Conservation (phyloP, 192 early-diverging fungal species). For the Thoreauomyces humboldtii region DNA sequence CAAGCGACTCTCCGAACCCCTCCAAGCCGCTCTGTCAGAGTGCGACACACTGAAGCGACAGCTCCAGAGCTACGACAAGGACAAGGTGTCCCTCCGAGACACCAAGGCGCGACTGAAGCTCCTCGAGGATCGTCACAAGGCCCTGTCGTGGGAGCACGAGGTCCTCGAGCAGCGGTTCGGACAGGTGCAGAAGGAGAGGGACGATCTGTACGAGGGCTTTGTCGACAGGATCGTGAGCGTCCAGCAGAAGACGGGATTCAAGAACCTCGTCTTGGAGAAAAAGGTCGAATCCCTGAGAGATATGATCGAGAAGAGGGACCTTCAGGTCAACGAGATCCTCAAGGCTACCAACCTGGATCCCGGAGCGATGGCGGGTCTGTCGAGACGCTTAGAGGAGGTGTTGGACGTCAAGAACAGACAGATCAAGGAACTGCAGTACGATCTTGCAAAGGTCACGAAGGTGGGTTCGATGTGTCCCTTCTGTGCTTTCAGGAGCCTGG, state of each 20-base stretch:
- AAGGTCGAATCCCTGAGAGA: conserved; percentile 55
- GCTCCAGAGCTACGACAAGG: conserved; percentile 61
- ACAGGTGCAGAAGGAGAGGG: conserved; percentile 61
- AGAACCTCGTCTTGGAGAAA: conserved; percentile 65
- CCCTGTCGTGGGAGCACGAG: conserved; percentile 62
- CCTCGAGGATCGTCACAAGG: conserved; percentile 61
- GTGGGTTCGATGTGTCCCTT: conserved; percentile 15
- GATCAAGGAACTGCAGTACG: conserved; percentile 65
- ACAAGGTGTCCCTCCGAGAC: conserved; percentile 60
- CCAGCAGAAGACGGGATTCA: conserved; percentile 69
- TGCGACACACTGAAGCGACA: conserved; percentile 56
- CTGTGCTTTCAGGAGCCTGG: background rate
- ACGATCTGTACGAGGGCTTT: conserved; percentile 64
- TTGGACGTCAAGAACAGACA: conserved; percentile 57
- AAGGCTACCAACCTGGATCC: conserved; percentile 63
- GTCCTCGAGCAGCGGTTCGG: conserved; percentile 62
- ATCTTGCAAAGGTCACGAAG: conserved; percentile 64
- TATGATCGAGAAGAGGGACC: conserved; percentile 59
- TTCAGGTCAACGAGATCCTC: conserved; percentile 64
- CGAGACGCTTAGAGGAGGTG: conserved; percentile 56
- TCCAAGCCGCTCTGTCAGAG: conserved; percentile 61
- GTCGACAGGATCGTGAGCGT: conserved; percentile 61
- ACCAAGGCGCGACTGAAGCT: conserved; percentile 58
- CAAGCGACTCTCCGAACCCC: conserved; percentile 63
- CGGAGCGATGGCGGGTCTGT: conserved; percentile 49